Conservation (phyloP, 192 early-diverging fungal genomes). For the Backusella morwellensis region DNA sequence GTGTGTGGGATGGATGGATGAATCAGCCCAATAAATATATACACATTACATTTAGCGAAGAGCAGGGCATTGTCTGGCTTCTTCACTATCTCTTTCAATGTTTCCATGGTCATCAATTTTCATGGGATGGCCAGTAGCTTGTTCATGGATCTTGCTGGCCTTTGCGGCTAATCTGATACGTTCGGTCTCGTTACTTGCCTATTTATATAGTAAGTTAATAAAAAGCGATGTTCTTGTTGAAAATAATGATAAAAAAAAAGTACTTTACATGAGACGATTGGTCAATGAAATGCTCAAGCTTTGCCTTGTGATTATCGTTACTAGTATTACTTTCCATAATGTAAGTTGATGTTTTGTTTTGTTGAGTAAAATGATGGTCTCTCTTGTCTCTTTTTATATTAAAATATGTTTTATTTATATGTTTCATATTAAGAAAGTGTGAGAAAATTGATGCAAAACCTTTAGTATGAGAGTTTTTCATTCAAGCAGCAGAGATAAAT, state of each 20-base stretch:
- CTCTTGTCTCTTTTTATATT: too few relatives aligned
- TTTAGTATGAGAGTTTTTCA: too few relatives aligned
- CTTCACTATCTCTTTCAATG: background rate
- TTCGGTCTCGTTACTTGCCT: background rate
- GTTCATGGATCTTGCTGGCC: conserved; percentile 4
- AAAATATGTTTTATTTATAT: too few relatives aligned
- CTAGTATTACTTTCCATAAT: background rate
- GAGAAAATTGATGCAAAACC: too few relatives aligned
- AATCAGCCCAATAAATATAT: background rate
- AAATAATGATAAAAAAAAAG: background rate
- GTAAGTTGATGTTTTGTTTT: background rate
- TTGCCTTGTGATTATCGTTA: background rate
- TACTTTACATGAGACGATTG: background rate
- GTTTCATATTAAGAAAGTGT: too few relatives aligned
- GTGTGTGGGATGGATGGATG: too few relatives aligned
- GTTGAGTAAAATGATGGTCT: background rate
- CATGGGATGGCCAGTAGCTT: conserved; percentile 10
- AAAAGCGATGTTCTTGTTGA: background rate
- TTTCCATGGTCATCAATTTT: conserved; percentile 12
- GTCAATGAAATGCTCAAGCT: background rate
- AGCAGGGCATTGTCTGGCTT: background rate
- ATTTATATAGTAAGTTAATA: background rate
- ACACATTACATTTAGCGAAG: background rate
- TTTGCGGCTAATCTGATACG: conserved; percentile 4
- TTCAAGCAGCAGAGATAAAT: too few relatives aligned